phyloP scores from a whole-genome alignment of 2,329 filamentous ascomycete species.

The Fusarium tupiense region DNA sequence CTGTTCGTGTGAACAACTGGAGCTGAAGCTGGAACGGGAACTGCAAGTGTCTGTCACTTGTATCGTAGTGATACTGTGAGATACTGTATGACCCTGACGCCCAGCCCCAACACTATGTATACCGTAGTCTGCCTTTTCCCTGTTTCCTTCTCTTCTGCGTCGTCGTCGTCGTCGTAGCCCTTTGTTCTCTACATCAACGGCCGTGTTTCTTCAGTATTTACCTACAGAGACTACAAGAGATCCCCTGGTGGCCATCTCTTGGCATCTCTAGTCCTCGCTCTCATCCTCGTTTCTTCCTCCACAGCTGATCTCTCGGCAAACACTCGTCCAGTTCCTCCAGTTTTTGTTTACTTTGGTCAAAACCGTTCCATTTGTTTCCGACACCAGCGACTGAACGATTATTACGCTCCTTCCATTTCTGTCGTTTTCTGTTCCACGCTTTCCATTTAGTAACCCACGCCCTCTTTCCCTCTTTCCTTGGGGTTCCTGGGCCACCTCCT shows the following conservation, averaged over 20 bases:
- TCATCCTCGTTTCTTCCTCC: conserved; percentile 17
- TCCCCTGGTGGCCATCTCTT: conserved; percentile 34
- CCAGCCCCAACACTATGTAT: neutral
- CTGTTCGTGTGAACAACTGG: neutral
- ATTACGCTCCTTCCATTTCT: conserved; percentile 20
- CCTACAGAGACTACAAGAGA: conserved; percentile 22
- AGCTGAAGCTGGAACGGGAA: neutral
- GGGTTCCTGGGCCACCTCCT: neutral
- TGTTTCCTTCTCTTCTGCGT: neutral
- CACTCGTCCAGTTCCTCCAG: neutral
- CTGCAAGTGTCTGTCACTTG: conserved; percentile 5
- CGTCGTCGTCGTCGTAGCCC: neutral
- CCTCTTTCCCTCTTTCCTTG: neutral
- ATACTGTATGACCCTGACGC: conserved; percentile 25
- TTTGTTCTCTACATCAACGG: neutral
- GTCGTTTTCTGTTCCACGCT: conserved; percentile 6
- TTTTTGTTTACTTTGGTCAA: neutral
- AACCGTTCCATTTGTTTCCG: neutral
- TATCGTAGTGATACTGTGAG: conserved; percentile 29
- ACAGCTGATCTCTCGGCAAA: conserved; percentile 11
- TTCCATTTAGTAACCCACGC: neutral
- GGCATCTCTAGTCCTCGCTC: conserved; percentile 21
- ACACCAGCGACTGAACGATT: neutral
- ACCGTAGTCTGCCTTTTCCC: neutral
- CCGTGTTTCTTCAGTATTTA: conserved; percentile 4